These are phyloP conservation scores for Starmerella floris DNA, from an alignment of 805 yeast genomes.

Conservation along the genomic window DNA sequence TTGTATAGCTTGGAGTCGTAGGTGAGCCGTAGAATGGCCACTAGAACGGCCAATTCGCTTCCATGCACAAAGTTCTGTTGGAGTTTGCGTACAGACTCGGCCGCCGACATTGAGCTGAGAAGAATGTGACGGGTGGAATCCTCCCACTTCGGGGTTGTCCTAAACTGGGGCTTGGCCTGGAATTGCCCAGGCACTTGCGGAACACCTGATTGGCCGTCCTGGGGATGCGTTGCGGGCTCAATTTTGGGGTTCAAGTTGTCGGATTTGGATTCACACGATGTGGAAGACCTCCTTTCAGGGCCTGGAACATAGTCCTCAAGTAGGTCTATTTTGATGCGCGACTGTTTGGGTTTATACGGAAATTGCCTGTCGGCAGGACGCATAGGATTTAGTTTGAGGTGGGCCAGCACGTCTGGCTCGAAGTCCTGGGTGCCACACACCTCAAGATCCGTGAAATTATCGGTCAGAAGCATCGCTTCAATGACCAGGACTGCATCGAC, in stretches of 20 bases:
- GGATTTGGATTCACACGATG: not conserved
- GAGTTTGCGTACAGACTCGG: slow-evolving; percentile 84
- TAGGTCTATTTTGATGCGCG: not conserved
- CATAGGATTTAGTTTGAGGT: not conserved
- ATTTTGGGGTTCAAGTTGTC: not conserved
- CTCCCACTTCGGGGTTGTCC: not conserved
- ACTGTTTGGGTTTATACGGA: no score
- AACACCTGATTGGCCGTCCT: no score
- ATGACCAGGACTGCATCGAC: slow-evolving; percentile 8
- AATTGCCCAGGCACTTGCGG: not conserved
- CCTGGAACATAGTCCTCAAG: not conserved
- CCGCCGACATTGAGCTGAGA: slow-evolving; percentile 81
- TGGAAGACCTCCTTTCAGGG: no score
- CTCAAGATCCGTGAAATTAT: not conserved
- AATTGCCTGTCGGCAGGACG: not conserved
- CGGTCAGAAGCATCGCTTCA: slow-evolving; percentile 2
- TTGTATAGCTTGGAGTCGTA: slow-evolving; percentile 78
- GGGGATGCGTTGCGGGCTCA: no score
- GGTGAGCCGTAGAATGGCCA: slow-evolving; percentile 67
- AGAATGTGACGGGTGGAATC: slow-evolving; percentile 23
- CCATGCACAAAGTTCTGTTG: slow-evolving; percentile 30
- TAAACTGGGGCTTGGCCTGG: not conserved
- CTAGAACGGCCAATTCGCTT: slow-evolving; percentile 43
- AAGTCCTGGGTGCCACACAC: slow-evolving; percentile 11
- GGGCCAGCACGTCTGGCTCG: slow-evolving; percentile 6